Percentiles rank a stretch among this genome's conserved stretches.
These are phyloP conservation scores for Ziziphus jujuba DNA, from an alignment of 306 rosid genomes.

Conservation along the genomic window DNA sequence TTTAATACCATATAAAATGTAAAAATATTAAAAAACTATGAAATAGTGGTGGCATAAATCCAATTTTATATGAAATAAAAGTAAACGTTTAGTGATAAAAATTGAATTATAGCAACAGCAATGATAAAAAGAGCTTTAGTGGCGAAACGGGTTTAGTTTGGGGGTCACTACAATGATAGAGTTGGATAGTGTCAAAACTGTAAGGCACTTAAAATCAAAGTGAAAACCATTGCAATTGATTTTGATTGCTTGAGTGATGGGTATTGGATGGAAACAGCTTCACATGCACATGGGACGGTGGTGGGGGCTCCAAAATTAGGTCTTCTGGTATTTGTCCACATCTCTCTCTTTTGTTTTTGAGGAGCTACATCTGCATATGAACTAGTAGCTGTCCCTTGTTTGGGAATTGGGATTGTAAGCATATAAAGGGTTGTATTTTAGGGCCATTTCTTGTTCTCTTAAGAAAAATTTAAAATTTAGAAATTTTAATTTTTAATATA, in stretches of 20 bases:
- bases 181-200: constrained; percentile 17
- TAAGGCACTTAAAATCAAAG: constrained; percentile 16
- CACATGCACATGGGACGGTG: constrained; percentile 97
- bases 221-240: constrained; percentile 20
- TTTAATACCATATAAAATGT: no score
- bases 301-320: constrained; percentile 48
- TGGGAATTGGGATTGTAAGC: constrained; percentile 16
- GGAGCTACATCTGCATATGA: not conserved
- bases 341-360: constrained; percentile 20
- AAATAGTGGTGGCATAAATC: no score
- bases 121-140: no score
- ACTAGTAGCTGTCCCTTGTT: constrained; percentile 17
- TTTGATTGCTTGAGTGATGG: constrained; percentile 22
- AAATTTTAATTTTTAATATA: no score
- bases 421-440: constrained; percentile 6
- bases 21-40: no score
- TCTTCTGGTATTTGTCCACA: constrained; percentile 70
- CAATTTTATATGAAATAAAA: no score
- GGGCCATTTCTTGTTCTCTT: constrained; percentile 17
- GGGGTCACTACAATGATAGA: constrained; percentile 19
- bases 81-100: no score
- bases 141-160: not conserved
- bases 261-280: constrained; percentile 46
- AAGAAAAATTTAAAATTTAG: no score
- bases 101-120: not conserved